Evolutionary conservation across 345 rosid genomes (phyloP).

Genomic region (Psidium guajava): DNA sequence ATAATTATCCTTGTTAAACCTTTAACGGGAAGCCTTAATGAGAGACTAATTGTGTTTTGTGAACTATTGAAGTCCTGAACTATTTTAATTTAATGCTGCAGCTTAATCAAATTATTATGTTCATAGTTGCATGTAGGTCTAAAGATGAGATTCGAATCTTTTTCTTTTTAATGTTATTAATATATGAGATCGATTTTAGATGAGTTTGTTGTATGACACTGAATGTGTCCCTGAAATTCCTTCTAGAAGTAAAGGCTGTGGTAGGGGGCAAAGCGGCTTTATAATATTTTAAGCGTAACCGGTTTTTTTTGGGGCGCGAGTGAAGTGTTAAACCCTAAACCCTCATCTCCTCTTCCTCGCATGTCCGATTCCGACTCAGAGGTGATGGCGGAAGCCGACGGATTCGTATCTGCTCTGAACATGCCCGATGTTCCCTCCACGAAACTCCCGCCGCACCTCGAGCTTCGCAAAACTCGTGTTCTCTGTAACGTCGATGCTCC

Average conservation of each 20-base stretch:
- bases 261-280: too few species aligned
- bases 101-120: background rate
- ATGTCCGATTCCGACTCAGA: conserved; percentile 1
- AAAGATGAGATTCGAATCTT: background rate
- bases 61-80: too few species aligned
- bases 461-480: conserved; percentile 60
- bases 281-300: background rate
- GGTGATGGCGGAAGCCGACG: conserved; percentile 6
- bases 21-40: too few species aligned
- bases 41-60: too few species aligned
- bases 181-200: background rate
- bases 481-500: conserved; percentile 66
- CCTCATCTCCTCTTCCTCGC: background rate
- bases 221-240: too few species aligned
- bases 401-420: conserved; percentile 23
- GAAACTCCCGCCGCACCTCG: conserved; percentile 65
- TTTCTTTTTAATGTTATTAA: background rate
- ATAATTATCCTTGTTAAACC: too few species aligned
- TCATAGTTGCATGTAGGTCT: background rate
- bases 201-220: too few species aligned
- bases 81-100: background rate
- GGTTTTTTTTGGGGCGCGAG: background rate
- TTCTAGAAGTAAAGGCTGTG: too few species aligned
- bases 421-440: conserved; percentile 59
- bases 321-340: conserved; percentile 8